Evolutionary conservation across 768 basidiomycete species (phyloP).

Genomic region (Lactarius evosmus): DNA sequence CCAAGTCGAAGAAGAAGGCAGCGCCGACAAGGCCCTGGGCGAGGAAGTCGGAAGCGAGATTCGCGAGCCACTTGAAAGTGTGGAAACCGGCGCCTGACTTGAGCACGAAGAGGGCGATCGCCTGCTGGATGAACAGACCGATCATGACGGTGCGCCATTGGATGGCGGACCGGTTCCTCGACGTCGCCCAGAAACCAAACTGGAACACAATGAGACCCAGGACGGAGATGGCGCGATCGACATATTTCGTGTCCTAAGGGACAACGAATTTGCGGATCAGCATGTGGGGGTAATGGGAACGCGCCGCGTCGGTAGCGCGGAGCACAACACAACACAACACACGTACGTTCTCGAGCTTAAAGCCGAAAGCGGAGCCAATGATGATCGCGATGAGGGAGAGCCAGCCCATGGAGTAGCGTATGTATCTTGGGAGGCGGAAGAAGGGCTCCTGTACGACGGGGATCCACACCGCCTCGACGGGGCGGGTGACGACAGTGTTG

Average conservation of each 20-base stretch:
- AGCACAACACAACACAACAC: too few species aligned
- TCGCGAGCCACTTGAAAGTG: slow-evolving; percentile 82
- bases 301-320: too few species aligned
- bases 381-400: slow-evolving; percentile 69
- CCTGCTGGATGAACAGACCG: slow-evolving; percentile 82
- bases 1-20: slow-evolving; percentile 75
- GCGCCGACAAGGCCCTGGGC: slow-evolving; percentile 65
- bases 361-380: slow-evolving; percentile 87
- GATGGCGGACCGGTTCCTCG: slow-evolving; percentile 57
- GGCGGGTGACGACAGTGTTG: slow-evolving; percentile 61
- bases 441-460: slow-evolving; percentile 66
- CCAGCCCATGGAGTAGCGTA: slow-evolving; percentile 70
- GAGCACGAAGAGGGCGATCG: slow-evolving; percentile 84
- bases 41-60: slow-evolving; percentile 77
- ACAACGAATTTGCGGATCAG: slow-evolving; percentile 13
- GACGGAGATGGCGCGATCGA: slow-evolving; percentile 78
- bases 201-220: slow-evolving; percentile 81
- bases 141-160: slow-evolving; percentile 89
- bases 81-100: slow-evolving; percentile 79
- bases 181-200: slow-evolving; percentile 64
- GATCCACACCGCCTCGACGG: slow-evolving; percentile 69
- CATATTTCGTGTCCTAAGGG: slow-evolving; percentile 59
- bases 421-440: slow-evolving; percentile 50
- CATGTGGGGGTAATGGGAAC: slow-evolving; percentile 4
- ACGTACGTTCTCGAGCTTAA: slow-evolving; percentile 54